These are phyloP conservation scores for Euphorbia pulcherrima DNA, from an alignment of 345 rosid species.

Conservation along the genomic window DNA sequence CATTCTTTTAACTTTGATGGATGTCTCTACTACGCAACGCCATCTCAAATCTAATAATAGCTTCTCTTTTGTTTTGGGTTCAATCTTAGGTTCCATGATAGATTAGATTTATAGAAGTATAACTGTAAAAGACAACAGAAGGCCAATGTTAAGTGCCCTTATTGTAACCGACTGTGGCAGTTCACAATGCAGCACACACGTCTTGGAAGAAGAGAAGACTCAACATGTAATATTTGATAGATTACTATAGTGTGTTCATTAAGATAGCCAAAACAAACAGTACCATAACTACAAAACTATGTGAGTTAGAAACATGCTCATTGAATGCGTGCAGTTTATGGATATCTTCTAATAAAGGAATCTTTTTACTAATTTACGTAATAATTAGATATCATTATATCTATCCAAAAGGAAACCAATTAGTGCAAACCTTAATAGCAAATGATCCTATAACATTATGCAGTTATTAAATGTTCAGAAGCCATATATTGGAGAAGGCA, in stretches of 20 bases:
- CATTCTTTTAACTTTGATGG: background rate
- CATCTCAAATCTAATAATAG: background rate
- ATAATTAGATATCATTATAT: background rate
- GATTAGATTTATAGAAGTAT: background rate
- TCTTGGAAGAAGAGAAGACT: background rate
- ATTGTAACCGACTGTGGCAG: conserved; percentile 1
- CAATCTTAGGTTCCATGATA: background rate
- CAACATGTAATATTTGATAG: background rate
- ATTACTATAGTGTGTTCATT: background rate
- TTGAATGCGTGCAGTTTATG: background rate
- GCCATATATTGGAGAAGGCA: background rate
- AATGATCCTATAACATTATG: background rate
- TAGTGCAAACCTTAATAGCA: background rate
- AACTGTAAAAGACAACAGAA: background rate
- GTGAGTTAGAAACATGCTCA: background rate
- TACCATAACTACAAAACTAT: background rate
- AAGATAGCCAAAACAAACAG: background rate
- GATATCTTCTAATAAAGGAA: background rate
- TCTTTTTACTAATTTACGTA: background rate
- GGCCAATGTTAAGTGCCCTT: background rate
- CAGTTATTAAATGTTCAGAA: background rate
- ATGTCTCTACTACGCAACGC: background rate
- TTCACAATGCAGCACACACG: background rate
- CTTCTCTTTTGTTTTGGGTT: background rate
- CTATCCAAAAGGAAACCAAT: background rate